phyloP scores from a whole-genome alignment of 306 rosid species.

The Castanea sativa region DNA sequence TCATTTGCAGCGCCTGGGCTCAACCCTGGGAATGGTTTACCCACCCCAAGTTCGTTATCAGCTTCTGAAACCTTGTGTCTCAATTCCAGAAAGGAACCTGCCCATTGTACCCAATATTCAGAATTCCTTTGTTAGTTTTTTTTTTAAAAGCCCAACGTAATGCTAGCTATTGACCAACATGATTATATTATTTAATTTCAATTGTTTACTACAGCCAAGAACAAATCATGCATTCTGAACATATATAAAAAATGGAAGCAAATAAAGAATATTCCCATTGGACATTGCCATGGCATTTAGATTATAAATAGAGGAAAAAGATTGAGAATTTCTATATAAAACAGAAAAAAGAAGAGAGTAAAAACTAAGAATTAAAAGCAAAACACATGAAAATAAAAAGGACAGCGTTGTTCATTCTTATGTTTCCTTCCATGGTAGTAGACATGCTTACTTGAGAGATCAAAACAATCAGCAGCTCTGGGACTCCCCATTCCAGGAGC shows the following conservation, averaged over 20 bases:
- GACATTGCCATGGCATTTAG: neutral
- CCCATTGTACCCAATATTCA: slow-evolving; percentile 10
- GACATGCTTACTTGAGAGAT: slow-evolving; percentile 46
- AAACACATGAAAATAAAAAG: neutral
- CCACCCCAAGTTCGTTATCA: slow-evolving; percentile 62
- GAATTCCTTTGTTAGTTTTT: neutral
- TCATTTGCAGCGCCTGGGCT: slow-evolving; percentile 22
- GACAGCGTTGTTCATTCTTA: neutral
- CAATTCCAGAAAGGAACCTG: slow-evolving; percentile 36
- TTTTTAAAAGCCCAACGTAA: neutral
- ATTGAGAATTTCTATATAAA: neutral
- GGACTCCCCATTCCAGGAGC: slow-evolving; percentile 82
- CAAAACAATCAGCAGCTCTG: slow-evolving; percentile 82
- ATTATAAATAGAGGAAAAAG: neutral
- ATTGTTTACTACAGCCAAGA: neutral
- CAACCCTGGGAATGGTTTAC: slow-evolving; percentile 47
- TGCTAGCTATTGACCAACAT: neutral
- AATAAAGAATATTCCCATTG: neutral
- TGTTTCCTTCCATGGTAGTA: neutral
- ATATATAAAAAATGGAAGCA: neutral
- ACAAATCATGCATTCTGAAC: neutral
- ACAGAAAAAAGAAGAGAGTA: neutral
- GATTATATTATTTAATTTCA: neutral
- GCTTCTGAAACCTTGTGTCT: slow-evolving; percentile 43
- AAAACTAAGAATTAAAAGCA: neutral